Evolutionary conservation across 495 filamentous ascomycete genomes (phyloP).

Genomic region (Trichoderma gamsii): DNA sequence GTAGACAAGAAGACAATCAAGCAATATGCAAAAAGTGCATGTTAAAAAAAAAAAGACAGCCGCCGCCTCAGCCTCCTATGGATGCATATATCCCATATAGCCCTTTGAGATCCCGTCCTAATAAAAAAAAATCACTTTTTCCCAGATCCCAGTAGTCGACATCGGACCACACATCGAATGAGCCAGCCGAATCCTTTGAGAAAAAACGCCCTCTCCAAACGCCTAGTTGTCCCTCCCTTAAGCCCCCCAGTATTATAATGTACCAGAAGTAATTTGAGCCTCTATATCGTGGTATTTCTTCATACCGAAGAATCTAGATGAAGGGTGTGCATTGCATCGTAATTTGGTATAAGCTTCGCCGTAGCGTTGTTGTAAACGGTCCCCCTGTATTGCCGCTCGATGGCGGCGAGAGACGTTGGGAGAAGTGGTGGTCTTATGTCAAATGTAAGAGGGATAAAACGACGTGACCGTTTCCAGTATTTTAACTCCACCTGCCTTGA

Average conservation of each 20-base stretch:
- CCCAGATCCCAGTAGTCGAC: too few species aligned
- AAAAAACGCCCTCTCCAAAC: background rate
- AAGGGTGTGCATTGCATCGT: background rate
- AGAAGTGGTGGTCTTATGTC: background rate
- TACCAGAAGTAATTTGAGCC: background rate
- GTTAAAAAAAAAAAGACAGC: too few species aligned
- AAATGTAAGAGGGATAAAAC: background rate
- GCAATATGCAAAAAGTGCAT: too few species aligned
- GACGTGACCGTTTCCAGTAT: background rate
- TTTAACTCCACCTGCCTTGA: background rate
- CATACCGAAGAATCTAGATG: background rate
- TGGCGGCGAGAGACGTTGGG: background rate
- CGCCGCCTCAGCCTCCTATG: too few species aligned
- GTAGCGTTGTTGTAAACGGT: background rate
- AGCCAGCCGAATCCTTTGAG: background rate
- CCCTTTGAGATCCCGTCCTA: too few species aligned
- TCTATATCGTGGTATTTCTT: background rate
- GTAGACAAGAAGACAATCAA: too few species aligned
- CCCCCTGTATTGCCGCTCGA: too few species aligned
- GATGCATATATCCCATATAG: too few species aligned
- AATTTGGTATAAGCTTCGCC: background rate
- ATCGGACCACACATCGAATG: too few species aligned
- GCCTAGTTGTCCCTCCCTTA: background rate
- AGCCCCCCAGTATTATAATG: background rate
- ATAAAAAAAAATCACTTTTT: too few species aligned